These are phyloP conservation scores for Mucor plumbeus DNA, from an alignment of 371 early-diverging fungal genomes.

Conservation along the genomic window DNA sequence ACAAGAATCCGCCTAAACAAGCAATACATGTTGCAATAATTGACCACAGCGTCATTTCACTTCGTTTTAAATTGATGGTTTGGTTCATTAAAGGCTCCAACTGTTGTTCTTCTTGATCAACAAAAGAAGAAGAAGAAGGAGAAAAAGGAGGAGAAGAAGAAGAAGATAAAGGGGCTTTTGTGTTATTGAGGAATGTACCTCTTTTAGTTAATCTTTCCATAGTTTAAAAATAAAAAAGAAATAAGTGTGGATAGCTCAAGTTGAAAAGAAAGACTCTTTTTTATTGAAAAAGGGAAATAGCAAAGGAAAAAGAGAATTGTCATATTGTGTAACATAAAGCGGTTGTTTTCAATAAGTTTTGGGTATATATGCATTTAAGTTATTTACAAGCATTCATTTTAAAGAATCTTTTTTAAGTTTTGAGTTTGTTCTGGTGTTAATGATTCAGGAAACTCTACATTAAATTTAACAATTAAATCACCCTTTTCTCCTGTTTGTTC, in stretches of 20 bases:
- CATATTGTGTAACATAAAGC: background rate
- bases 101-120: background rate
- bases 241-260: background rate
- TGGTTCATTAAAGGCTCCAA: background rate
- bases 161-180: background rate
- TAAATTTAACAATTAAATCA: conserved; percentile 74
- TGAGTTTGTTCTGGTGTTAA: conserved; percentile 1
- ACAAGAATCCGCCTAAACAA: conserved; percentile 38
- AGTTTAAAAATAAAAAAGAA: background rate
- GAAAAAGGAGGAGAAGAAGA: background rate
- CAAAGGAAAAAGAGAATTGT: too few species aligned
- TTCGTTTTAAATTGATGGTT: background rate
- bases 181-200: background rate
- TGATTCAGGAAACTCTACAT: conserved; percentile 74
- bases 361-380: background rate
- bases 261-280: background rate
- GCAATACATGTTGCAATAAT: conserved; percentile 27
- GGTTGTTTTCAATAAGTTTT: background rate
- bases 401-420: background rate
- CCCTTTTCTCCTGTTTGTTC: conserved; percentile 84
- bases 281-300: background rate
- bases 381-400: background rate
- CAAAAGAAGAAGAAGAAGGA: background rate
- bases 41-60: conserved; percentile 34
- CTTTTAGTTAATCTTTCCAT: background rate